A percentile compares a stretch with the other conserved stretches of the same genome.
These are phyloP conservation scores for Colletotrichum paranaense DNA, from an alignment of 2,329 filamentous ascomycete genomes.

Conservation along the genomic window DNA sequence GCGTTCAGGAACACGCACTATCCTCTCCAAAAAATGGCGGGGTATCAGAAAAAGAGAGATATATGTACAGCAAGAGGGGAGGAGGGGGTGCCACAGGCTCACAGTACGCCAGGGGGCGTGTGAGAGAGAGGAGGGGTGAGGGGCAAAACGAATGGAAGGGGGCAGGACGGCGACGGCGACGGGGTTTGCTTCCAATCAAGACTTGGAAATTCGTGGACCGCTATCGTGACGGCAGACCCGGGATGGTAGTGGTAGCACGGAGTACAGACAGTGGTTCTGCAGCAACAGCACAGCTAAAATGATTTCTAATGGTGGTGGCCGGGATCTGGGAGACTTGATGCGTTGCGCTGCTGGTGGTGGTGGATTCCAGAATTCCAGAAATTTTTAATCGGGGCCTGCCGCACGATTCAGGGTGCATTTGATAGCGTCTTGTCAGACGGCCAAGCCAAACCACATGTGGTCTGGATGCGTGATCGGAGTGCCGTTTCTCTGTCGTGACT, in stretches of 20 bases:
- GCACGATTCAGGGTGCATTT: slow-evolving; percentile 27
- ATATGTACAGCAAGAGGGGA: slow-evolving; percentile 6
- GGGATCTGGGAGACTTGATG: slow-evolving; percentile 15
- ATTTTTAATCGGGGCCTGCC: slow-evolving; percentile 16
- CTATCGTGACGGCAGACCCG: slow-evolving; percentile 18
- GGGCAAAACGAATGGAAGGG: slow-evolving; percentile 17
- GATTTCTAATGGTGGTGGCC: slow-evolving; percentile 31
- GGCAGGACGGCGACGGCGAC: slow-evolving; percentile 11
- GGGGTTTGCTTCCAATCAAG: slow-evolving; percentile 28
- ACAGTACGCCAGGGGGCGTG: slow-evolving; percentile 2
- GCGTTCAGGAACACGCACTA: slow-evolving; percentile 36
- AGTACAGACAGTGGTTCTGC: background rate
- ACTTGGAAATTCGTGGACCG: slow-evolving; percentile 3
- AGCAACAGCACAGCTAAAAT: background rate
- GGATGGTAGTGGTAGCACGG: background rate
- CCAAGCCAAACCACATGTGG: background rate
- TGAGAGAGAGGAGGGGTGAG: slow-evolving; percentile 8
- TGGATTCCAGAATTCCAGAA: slow-evolving; percentile 31
- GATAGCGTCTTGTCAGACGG: background rate
- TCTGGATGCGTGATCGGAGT: slow-evolving; percentile 19
- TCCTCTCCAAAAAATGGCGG: slow-evolving; percentile 30
- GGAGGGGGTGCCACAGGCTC: background rate
- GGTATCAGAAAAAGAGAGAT: slow-evolving; percentile 34
- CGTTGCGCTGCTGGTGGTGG: background rate
- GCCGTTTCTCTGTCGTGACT: background rate